These are phyloP conservation scores for Glycine latifolia DNA, from an alignment of 306 rosid genomes.

Conservation along the genomic window DNA sequence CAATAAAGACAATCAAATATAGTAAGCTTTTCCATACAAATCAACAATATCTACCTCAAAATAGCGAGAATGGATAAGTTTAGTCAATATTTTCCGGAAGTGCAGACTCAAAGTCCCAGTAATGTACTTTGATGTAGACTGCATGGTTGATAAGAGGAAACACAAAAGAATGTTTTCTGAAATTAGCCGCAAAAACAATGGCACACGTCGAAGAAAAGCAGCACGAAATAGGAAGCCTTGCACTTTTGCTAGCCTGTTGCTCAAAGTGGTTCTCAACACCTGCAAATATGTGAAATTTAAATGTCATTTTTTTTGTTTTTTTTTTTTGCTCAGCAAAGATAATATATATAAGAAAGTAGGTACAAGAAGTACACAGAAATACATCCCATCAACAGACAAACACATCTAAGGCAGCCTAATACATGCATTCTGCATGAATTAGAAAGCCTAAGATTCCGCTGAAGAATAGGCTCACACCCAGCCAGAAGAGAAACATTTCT, in stretches of 20 bases:
- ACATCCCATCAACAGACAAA: no score
- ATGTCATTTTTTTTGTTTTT: no score
- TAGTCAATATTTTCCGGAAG: slow-evolving; percentile 83
- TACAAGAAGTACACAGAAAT: no score
- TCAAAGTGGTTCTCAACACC: slow-evolving; percentile 81
- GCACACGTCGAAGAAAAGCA: slow-evolving; percentile 92
- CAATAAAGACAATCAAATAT: slow-evolving; percentile 5
- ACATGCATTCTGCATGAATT: no score
- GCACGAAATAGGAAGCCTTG: slow-evolving; percentile 95
- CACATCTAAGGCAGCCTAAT: no score
- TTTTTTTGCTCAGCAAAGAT: no score
- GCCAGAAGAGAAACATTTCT: no score
- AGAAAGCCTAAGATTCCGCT: no score
- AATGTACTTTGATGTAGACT: slow-evolving; percentile 79
- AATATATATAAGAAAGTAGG: no score
- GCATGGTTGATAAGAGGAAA: slow-evolving; percentile 78
- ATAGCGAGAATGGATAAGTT: slow-evolving; percentile 79
- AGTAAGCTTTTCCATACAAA: slow-evolving; percentile 25
- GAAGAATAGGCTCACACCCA: no score
- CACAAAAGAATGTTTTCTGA: slow-evolving; percentile 80
- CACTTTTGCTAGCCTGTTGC: slow-evolving; percentile 96
- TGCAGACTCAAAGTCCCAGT: slow-evolving; percentile 85
- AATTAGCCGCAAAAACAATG: slow-evolving; percentile 74
- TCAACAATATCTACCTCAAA: slow-evolving; percentile 67
- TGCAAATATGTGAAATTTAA: slow-evolving; percentile 49